Evolutionary conservation across 306 rosid species (phyloP), one percentile per base, ranked within the genome.

Genomic region (Trifolium fragiferum): DNA sequence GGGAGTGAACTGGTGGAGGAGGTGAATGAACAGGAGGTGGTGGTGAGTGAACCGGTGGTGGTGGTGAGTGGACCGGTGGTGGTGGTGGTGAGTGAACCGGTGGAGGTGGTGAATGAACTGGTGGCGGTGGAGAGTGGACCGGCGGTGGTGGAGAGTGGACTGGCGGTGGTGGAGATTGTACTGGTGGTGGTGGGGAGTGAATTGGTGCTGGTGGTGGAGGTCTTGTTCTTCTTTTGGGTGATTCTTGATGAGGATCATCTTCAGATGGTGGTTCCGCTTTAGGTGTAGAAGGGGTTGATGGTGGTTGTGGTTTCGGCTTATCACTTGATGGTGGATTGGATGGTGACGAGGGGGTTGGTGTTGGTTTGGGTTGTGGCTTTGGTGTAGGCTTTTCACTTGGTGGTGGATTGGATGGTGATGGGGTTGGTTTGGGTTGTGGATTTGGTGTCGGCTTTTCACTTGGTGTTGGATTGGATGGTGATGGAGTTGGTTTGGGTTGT

Each of bases 401-500:
- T 66, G 71, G 54, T 41, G 71, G 70, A 12, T 43, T 66, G 1
- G 53, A 33, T 19, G 49, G 72, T 0, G 55, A 0, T 3, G 72
- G 72, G 3, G 55, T 66, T 13, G 53, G 71, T 32, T 25, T 20
- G 0, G 66, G 50, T 64, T 71, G 33, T 32, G 43, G 70, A 0
- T 59, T 77, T 57, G 65, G 40, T 44, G 46, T 41, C 7, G 18
- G 73, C n/a, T 49, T 68, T 14, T 43, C 16, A 7, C 25, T 7
- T 46, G 57, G 68, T 4, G 50, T 23, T 3, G 57, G 33, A 1
- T n/a, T n/a, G n/a, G n/a, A n/a, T n/a, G n/a, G n/a, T n/a, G 27
- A 25, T 25, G 27, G 27, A 25, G 19, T 43, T 12, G 75, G 75
- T 10, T 55, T 32, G 4, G 77, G 57, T 1, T 66, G 15, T 3